Evolutionary conservation across 1,139 yeast genomes (phyloP), one percentile per base, ranked within the genome.

Genomic region (Pneumocystis canis): DNA sequence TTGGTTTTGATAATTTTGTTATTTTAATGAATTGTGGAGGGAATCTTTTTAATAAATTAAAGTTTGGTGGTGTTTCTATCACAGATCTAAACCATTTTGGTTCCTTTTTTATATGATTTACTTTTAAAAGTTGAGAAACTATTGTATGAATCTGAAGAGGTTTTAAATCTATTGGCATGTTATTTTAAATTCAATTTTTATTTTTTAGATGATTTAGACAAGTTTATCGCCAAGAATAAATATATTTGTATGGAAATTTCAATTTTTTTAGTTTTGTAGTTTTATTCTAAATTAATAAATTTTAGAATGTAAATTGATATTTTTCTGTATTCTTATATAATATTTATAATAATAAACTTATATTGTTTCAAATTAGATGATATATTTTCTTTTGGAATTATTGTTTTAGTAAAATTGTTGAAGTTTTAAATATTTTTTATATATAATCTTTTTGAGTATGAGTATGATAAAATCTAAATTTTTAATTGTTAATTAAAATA

Each of bases 11-110:
- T 4, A 25, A 20, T 35, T 59, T 47, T 53, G 60, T 56, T 32
- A 35, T 28, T 16, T n/a, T 28, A 39, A 32, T 35, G 11, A 14
- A 18, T 32, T 9, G 30, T 31, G 58, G 40, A 4, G 63, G 62
- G n/a, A 60, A 37, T 59, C 57, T 69, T 58, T 58, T 61, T 20
- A 59, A 59, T 9, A 58, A 62, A 37, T 66, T 58, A 9, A 66
- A 63, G 32, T 65, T 59, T 3, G 71, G 71, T 9, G 70, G 71
- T 20, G 62, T 62, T 39, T 66, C 66, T 16, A 68, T 62, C 28
- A 69, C 69, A 0, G 70, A 67, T 39, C 64, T 65, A 39, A 63
- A 65, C 71, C 71, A 69, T 25, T 65, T 66, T 30, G 71, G 71
- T 63, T 67, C 41, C 30, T 5, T 57, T 47, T 47, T 47, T 47